These are phyloP conservation scores for Lasiodiplodia hormozganensis DNA, from an alignment of 2,329 filamentous ascomycete genomes.

Conservation along the genomic window DNA sequence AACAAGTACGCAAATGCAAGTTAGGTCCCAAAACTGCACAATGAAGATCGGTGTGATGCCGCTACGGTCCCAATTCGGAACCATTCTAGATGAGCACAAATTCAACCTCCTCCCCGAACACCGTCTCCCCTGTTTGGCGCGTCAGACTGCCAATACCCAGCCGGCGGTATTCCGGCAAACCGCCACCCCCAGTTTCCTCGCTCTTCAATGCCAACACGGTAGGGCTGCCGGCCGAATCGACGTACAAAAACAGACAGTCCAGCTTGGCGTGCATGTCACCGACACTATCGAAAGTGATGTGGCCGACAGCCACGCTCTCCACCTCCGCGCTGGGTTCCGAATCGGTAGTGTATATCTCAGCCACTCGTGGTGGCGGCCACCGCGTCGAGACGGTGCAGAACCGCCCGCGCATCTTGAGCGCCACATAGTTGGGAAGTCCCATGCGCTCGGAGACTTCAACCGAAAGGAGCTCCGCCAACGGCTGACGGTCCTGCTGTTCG, in stretches of 20 bases:
- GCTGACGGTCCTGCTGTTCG: too few species aligned
- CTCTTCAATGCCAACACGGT: background rate
- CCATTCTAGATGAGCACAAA: constrained; percentile 1
- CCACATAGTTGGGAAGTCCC: too few species aligned
- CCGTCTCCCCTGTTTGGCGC: background rate
- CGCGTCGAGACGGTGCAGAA: background rate
- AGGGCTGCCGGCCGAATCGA: background rate
- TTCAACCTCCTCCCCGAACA: constrained; percentile 5
- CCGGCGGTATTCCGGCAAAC: background rate
- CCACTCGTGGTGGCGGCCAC: background rate
- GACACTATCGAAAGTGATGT: background rate
- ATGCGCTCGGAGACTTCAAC: background rate
- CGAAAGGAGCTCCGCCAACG: too few species aligned
- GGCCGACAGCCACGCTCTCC: background rate
- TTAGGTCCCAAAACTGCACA: too few species aligned
- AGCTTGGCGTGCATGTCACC: background rate
- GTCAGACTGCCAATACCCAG: background rate
- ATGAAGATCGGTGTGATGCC: background rate
- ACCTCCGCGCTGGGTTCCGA: background rate
- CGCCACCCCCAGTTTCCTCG: background rate
- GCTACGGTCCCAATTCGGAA: constrained; percentile 1
- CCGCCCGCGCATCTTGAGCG: background rate
- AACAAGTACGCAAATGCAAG: too few species aligned
- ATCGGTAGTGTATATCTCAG: background rate
- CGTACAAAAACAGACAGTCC: background rate